Evolutionary conservation across 495 filamentous ascomycete species (phyloP).

Genomic region (Baudoinia panamericana): DNA sequence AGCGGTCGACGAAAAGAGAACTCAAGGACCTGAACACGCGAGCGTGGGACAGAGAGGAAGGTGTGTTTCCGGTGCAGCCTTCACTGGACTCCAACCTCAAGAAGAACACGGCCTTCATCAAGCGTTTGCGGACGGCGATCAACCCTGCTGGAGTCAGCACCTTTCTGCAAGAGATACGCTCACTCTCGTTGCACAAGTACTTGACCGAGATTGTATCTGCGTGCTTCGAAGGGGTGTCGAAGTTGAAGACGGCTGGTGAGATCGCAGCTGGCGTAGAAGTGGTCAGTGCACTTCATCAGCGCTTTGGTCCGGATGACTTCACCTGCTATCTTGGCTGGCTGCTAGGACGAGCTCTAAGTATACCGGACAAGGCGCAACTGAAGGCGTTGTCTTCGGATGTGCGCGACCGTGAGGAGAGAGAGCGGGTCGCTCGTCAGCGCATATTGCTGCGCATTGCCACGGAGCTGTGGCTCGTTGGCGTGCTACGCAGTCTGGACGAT

Average conservation of each 20-base stretch:
- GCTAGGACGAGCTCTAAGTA: slow-evolving; percentile 80
- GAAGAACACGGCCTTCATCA: slow-evolving; percentile 99
- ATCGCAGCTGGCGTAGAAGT: slow-evolving; percentile 86
- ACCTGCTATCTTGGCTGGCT: slow-evolving; percentile 87
- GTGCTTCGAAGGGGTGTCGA: slow-evolving; percentile 88
- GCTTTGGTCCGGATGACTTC: slow-evolving; percentile 83
- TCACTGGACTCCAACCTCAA: slow-evolving; percentile 93
- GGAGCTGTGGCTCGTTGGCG: slow-evolving; percentile 89
- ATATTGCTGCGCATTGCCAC: slow-evolving; percentile 79
- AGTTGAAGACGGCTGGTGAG: slow-evolving; percentile 77
- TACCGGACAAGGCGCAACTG: slow-evolving; percentile 74
- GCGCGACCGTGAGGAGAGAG: slow-evolving; percentile 90
- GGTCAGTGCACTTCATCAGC: slow-evolving; percentile 86
- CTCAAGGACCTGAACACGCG: slow-evolving; percentile 73
- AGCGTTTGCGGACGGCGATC: slow-evolving; percentile 82
- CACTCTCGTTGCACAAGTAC: slow-evolving; percentile 90
- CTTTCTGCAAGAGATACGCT: slow-evolving; percentile 83
- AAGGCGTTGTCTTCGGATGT: slow-evolving; percentile 68
- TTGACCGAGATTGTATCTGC: slow-evolving; percentile 97
- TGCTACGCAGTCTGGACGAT: slow-evolving; percentile 79
- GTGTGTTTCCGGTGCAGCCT: slow-evolving; percentile 61
- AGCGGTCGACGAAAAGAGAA: slow-evolving; percentile 82
- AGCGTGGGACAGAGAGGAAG: slow-evolving; percentile 78
- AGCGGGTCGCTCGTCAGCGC: slow-evolving; percentile 73
- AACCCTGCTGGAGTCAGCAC: slow-evolving; percentile 61